These are phyloP conservation scores for Nicotiana rustica DNA, from an alignment of 305 asterid genomes.

Conservation along the genomic window DNA sequence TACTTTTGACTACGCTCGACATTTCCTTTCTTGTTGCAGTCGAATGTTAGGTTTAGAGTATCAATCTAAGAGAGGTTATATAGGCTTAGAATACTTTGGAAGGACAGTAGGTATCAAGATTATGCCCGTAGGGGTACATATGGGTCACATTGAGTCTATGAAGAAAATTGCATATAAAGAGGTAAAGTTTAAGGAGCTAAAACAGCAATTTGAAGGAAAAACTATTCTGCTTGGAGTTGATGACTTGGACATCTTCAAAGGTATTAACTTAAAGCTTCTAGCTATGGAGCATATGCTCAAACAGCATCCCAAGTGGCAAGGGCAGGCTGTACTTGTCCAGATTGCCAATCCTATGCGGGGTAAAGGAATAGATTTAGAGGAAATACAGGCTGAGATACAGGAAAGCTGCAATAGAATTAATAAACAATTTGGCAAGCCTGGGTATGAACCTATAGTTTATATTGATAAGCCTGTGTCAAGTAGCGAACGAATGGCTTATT, in stretches of 20 bases:
- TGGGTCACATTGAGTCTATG: conserved; percentile 88
- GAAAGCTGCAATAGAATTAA: conserved; percentile 79
- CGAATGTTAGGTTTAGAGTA: conserved; percentile 96
- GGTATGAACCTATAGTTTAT: conserved; percentile 77
- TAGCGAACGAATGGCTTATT: conserved; percentile 88
- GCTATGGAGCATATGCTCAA: conserved; percentile 95
- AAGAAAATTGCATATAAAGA: conserved; percentile 75
- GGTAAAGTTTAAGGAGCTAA: conserved; percentile 65
- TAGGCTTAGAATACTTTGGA: conserved; percentile 89
- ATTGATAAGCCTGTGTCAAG: conserved; percentile 67
- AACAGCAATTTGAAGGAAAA: conserved; percentile 75
- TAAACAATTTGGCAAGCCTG: conserved; percentile 73
- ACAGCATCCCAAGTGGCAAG: conserved; percentile 86
- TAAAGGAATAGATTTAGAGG: conserved; percentile 76
- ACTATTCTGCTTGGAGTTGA: conserved; percentile 87
- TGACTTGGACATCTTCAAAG: conserved; percentile 95
- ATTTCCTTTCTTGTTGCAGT: conserved; percentile 92
- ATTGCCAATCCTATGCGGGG: conserved; percentile 89
- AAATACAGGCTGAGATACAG: conserved; percentile 75
- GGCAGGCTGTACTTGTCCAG: conserved; percentile 87
- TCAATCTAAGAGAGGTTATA: conserved; percentile 91
- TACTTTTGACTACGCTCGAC: conserved; percentile 94
- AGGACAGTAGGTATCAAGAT: conserved; percentile 94
- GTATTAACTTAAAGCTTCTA: conserved; percentile 83
- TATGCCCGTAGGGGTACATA: conserved; percentile 94